Percentiles rank a stretch among this genome's conserved stretches.
These are phyloP conservation scores for Laguncularia racemosa DNA, from an alignment of 345 rosid species.

Conservation along the genomic window DNA sequence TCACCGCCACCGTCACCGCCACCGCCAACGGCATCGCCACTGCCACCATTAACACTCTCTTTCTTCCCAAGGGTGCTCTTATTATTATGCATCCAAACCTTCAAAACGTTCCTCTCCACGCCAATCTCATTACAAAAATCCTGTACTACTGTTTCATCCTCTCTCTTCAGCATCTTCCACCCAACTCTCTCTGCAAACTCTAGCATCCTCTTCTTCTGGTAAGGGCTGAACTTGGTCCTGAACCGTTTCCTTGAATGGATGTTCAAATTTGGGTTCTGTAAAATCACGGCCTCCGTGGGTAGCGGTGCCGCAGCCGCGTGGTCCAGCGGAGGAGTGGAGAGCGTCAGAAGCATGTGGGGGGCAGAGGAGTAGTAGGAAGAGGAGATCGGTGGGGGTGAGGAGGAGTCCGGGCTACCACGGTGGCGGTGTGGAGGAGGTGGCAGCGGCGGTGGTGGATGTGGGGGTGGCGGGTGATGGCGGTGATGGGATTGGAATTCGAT, in stretches of 20 bases:
- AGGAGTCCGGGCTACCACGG: conserved; percentile 15
- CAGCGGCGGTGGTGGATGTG: conserved; percentile 12
- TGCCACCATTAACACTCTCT: conserved; percentile 12
- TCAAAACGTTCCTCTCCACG: not conserved
- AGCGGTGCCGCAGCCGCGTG: not conserved
- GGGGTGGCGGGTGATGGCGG: conserved; percentile 12
- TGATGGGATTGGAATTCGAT: conserved; percentile 27
- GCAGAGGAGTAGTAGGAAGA: conserved; percentile 29
- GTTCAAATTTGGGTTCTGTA: not conserved
- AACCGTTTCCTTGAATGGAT: conserved; percentile 13
- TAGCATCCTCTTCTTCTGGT: conserved; percentile 18
- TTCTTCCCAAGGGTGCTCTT: conserved; percentile 5
- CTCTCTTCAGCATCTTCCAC: not conserved
- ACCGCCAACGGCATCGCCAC: not conserved
- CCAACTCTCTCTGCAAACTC: conserved; percentile 7
- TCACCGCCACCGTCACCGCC: conserved; percentile 3
- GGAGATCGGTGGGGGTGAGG: conserved; percentile 27
- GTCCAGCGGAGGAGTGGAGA: not conserved
- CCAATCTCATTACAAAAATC: not conserved
- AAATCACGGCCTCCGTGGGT: conserved; percentile 13
- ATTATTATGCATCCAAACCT: conserved; percentile 6
- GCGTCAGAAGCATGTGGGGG: conserved; percentile 21
- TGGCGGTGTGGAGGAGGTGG: not conserved
- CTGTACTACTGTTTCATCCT: not conserved
- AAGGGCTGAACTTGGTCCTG: conserved; percentile 21